These are phyloP conservation scores for Gossypium turneri DNA, from an alignment of 345 rosid species.

Conservation along the genomic window DNA sequence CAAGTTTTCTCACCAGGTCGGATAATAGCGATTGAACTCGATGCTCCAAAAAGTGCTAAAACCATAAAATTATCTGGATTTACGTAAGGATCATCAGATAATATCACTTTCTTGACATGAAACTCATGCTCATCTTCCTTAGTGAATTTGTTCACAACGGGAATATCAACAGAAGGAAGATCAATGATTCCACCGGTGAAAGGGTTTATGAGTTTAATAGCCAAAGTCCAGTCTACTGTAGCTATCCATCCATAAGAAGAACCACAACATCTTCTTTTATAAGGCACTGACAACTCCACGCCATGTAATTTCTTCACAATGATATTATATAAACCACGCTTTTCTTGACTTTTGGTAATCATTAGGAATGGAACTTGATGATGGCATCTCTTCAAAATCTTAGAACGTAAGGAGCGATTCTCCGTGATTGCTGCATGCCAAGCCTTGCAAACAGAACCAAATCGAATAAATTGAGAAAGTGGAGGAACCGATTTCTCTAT, in stretches of 20 bases:
- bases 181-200: not conserved
- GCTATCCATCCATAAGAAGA: constrained; percentile 1
- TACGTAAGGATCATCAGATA: not conserved
- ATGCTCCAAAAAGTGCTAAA: not conserved
- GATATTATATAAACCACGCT: not conserved
- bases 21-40: not conserved
- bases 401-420: not conserved
- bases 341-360: not conserved
- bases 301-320: not conserved
- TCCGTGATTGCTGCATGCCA: not conserved
- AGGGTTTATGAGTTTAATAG: not conserved
- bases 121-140: not conserved
- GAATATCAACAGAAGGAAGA: not conserved
- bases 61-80: not conserved
- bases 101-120: not conserved
- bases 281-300: not conserved
- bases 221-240: not conserved
- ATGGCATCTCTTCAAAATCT: not conserved
- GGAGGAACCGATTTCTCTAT: not conserved
- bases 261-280: not conserved
- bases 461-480: not conserved
- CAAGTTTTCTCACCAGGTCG: not conserved
- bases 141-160: too few relatives aligned
- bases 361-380: not conserved
- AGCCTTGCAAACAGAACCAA: not conserved